Conservation (phyloP, 495 filamentous ascomycete species). For the Choiromyces venosus region DNA sequence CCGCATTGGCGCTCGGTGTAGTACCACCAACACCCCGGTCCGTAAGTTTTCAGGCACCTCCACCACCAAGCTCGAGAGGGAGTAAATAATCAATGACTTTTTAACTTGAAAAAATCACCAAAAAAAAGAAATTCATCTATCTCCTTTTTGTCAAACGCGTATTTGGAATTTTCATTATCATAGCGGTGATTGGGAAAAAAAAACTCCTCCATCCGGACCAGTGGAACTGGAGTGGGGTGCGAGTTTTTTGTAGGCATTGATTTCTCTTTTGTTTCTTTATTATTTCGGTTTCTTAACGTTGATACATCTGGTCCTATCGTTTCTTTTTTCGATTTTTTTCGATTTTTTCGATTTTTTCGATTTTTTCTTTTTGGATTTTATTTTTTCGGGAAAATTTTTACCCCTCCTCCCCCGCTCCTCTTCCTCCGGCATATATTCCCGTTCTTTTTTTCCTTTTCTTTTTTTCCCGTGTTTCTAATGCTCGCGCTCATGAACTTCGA, state of each 20-base stretch:
- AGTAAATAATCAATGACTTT: slow-evolving; percentile 19
- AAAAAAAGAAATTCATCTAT: slow-evolving; percentile 14
- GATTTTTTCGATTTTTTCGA: background rate
- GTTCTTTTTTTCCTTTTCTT: background rate
- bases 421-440: too few species aligned
- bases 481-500: too few species aligned
- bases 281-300: background rate
- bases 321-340: slow-evolving; percentile 7
- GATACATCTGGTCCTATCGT: background rate
- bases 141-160: slow-evolving; percentile 23
- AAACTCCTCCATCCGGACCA: slow-evolving; percentile 30
- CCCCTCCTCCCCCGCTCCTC: background rate
- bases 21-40: slow-evolving; percentile 34
- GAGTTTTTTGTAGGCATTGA: slow-evolving; percentile 30
- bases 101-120: too few species aligned
- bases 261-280: slow-evolving; percentile 7
- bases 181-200: slow-evolving; percentile 3
- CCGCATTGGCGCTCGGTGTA: slow-evolving; percentile 19
- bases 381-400: background rate
- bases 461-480: background rate
- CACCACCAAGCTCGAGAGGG: slow-evolving; percentile 23
- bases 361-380: slow-evolving; percentile 10
- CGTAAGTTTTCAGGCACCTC: slow-evolving; percentile 34
- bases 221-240: slow-evolving; percentile 23
- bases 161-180: slow-evolving; percentile 6